Evolutionary conservation across 495 filamentous ascomycete species (phyloP).

Genomic region (Viridothelium virens): DNA sequence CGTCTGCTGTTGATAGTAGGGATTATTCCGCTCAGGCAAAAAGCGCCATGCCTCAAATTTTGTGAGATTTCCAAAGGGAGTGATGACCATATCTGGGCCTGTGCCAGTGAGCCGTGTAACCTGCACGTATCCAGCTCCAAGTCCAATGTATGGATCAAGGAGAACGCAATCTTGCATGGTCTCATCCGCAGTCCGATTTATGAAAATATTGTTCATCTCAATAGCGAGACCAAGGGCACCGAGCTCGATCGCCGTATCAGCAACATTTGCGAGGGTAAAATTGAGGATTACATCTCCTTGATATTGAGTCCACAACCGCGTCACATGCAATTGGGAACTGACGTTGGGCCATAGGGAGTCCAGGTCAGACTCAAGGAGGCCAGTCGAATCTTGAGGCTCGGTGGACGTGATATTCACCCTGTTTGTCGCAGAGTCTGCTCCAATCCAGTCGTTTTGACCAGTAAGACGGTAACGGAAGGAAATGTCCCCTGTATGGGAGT

Average conservation of each 20-base stretch:
- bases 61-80: constrained; percentile 39
- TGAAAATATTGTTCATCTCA: constrained; percentile 52
- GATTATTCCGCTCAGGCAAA: constrained; percentile 31
- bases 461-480: constrained; percentile 41
- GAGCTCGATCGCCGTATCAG: constrained; percentile 36
- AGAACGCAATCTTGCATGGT: constrained; percentile 28
- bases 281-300: constrained; percentile 41
- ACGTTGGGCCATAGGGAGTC: constrained; percentile 28
- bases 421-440: constrained; percentile 35
- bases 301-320: constrained; percentile 39
- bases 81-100: constrained; percentile 42
- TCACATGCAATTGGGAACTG: constrained; percentile 33
- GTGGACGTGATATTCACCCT: constrained; percentile 29
- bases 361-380: constrained; percentile 34
- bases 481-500: constrained; percentile 48
- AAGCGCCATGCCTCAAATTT: constrained; percentile 45
- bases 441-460: constrained; percentile 31
- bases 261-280: constrained; percentile 43
- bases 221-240: constrained; percentile 47
- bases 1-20: constrained; percentile 43
- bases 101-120: constrained; percentile 40
- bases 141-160: constrained; percentile 46
- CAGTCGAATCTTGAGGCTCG: constrained; percentile 7
- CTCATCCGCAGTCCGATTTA: constrained; percentile 38
- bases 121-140: constrained; percentile 46